A percentile compares a stretch with the other conserved stretches of the same genome.
These are phyloP conservation scores for Saturnispora quitensis DNA, from an alignment of 805 yeast genomes.

Conservation along the genomic window DNA sequence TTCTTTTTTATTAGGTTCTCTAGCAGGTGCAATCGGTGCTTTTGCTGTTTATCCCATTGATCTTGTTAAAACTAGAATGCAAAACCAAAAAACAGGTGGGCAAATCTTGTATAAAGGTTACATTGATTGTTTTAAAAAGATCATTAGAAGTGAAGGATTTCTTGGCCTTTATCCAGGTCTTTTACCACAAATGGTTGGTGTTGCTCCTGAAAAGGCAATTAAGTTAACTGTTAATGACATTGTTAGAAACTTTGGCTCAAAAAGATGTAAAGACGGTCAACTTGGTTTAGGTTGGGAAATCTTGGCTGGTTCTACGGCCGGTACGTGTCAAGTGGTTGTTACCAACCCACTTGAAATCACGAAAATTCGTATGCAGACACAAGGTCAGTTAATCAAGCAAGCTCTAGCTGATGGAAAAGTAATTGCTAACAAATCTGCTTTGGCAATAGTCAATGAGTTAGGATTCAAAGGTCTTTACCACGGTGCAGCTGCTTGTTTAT, in stretches of 20 bases:
- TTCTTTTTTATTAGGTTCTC: conserved; percentile 82
- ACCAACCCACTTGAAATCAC: conserved; percentile 96
- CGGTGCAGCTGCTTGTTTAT: conserved; percentile 84
- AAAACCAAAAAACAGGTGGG: conserved; percentile 72
- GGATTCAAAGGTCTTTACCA: conserved; percentile 83
- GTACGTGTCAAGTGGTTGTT: conserved; percentile 92
- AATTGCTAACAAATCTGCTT: conserved; percentile 43
- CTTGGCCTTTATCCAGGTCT: conserved; percentile 86
- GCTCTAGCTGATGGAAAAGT: conserved; percentile 23
- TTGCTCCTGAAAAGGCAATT: conserved; percentile 97
- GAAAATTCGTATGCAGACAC: conserved; percentile 89
- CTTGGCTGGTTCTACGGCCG: conserved; percentile 87
- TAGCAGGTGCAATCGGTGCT: conserved; percentile 98
- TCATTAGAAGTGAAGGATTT: conserved; percentile 67
- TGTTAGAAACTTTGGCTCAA: conserved; percentile 62
- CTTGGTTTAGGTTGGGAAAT: conserved; percentile 57
- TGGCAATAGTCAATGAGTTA: conserved; percentile 63
- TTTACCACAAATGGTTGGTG: conserved; percentile 91
- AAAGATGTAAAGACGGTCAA: conserved; percentile 38
- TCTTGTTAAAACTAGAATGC: conserved; percentile 93
- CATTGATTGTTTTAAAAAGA: conserved; percentile 75
- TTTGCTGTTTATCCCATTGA: conserved; percentile 96
- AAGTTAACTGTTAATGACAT: conserved; percentile 90
- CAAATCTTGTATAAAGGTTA: conserved; percentile 61
- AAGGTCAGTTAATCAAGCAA: conserved; percentile 55